A percentile compares a stretch with the other conserved stretches of the same genome.
Evolutionary conservation across 306 rosid species (phyloP).

Genomic region (Vigna mungo): DNA sequence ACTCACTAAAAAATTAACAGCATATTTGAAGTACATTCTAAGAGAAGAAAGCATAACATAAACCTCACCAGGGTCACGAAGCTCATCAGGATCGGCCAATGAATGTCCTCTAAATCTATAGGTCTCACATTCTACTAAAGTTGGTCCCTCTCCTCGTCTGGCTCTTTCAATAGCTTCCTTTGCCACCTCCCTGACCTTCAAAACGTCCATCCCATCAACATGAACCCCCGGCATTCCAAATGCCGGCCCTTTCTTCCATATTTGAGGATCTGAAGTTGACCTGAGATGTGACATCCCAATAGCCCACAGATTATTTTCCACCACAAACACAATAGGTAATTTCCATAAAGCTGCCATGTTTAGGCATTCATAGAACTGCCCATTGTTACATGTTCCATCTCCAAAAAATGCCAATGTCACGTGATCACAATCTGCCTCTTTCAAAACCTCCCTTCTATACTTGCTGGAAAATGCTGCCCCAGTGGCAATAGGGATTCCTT

Average conservation of each 20-base stretch:
- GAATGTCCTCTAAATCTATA: slow-evolving; percentile 93
- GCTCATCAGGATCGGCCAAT: slow-evolving; percentile 95
- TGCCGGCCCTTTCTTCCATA: slow-evolving; percentile 94
- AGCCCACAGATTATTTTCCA: slow-evolving; percentile 92
- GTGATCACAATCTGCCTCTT: slow-evolving; percentile 64
- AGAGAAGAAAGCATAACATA: slow-evolving; percentile 34
- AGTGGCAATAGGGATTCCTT: slow-evolving; percentile 87
- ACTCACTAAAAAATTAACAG: neutral
- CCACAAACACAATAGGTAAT: slow-evolving; percentile 83
- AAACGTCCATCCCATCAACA: slow-evolving; percentile 95
- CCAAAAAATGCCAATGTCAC: slow-evolving; percentile 87
- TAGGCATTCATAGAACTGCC: slow-evolving; percentile 87
- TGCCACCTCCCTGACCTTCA: slow-evolving; percentile 92
- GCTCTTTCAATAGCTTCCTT: slow-evolving; percentile 87
- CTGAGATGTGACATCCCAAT: slow-evolving; percentile 93
- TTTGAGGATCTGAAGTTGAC: slow-evolving; percentile 86
- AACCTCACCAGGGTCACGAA: slow-evolving; percentile 85
- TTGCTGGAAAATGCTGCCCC: slow-evolving; percentile 83
- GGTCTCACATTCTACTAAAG: slow-evolving; percentile 88
- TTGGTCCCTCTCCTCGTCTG: slow-evolving; percentile 92
- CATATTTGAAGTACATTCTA: neutral
- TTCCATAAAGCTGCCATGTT: slow-evolving; percentile 96
- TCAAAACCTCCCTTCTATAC: slow-evolving; percentile 74
- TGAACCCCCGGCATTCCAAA: slow-evolving; percentile 93
- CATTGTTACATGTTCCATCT: slow-evolving; percentile 89